Evolutionary conservation across 352 stramenopile genomes (phyloP).

Genomic region (Saprolegnia diclina): DNA sequence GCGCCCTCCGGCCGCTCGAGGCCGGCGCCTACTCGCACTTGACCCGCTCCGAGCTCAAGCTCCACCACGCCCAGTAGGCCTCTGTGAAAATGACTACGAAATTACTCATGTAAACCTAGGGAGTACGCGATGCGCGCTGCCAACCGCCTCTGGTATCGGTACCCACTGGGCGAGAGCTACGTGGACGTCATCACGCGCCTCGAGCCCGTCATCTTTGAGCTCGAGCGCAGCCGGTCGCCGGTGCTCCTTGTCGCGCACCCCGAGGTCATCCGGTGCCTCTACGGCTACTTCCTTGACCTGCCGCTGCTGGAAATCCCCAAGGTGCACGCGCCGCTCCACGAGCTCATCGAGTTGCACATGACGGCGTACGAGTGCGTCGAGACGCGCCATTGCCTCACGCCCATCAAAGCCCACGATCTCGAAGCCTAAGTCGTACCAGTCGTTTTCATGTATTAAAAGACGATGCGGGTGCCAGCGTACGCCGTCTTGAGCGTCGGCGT

Average conservation of each 20-base stretch:
- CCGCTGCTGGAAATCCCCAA: constrained; percentile 30
- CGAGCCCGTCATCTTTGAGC: constrained; percentile 90
- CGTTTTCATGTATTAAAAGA: neutral
- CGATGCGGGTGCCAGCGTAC: constrained; percentile 8
- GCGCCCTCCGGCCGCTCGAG: constrained; percentile 10
- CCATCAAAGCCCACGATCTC: neutral
- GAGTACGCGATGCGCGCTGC: neutral
- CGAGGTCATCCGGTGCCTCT: constrained; percentile 79
- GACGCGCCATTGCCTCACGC: neutral
- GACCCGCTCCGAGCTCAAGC: constrained; percentile 5
- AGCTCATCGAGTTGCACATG: constrained; percentile 25
- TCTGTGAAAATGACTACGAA: neutral
- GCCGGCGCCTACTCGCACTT: constrained; percentile 4
- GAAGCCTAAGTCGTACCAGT: neutral
- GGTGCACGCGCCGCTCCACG: neutral
- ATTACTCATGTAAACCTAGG: neutral
- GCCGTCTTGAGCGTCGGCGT: neutral
- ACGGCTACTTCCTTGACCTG: constrained; percentile 80
- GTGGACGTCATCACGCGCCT: constrained; percentile 91
- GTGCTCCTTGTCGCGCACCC: constrained; percentile 84
- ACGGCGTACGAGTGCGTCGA: constrained; percentile 22
- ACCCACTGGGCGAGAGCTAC: constrained; percentile 89
- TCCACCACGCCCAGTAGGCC: neutral
- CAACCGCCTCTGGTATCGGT: constrained; percentile 32
- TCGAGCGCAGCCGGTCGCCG: constrained; percentile 82